phyloP scores from a whole-genome alignment of 257 asterid genomes.

The Solanum bukasovii region DNA sequence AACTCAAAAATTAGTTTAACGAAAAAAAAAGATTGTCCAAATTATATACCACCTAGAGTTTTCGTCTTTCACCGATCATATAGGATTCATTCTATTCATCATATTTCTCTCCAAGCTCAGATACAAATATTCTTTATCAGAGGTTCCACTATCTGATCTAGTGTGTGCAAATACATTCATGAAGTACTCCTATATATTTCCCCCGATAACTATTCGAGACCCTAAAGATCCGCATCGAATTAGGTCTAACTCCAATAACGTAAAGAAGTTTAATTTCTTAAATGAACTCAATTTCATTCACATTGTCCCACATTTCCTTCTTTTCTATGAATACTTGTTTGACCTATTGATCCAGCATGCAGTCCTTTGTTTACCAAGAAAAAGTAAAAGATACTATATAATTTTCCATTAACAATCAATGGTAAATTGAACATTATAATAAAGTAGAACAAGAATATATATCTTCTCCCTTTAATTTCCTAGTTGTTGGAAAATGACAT shows the following conservation, averaged over 20 bases:
- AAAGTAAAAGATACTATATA: neutral
- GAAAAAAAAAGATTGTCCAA: too few species aligned
- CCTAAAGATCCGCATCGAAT: neutral
- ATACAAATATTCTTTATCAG: too few species aligned
- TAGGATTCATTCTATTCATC: neutral
- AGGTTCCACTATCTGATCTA: neutral
- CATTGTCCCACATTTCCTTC: neutral
- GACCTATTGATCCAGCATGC: neutral
- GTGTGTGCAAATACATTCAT: neutral
- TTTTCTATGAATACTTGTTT: neutral
- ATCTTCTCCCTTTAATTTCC: neutral
- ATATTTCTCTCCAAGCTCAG: too few species aligned
- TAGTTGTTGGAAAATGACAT: neutral
- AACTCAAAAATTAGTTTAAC: neutral
- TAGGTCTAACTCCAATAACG: too few species aligned
- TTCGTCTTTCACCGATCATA: neutral
- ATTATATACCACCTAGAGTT: neutral
- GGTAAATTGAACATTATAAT: neutral
- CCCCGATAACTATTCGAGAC: neutral
- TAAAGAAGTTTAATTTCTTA: neutral
- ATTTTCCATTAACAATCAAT: neutral
- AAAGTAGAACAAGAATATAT: neutral
- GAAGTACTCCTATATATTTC: neutral
- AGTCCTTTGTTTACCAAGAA: neutral
- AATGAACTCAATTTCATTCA: neutral